Conservation (phyloP, 2,329 filamentous ascomycete genomes). For the Cadophora sp. region DNA sequence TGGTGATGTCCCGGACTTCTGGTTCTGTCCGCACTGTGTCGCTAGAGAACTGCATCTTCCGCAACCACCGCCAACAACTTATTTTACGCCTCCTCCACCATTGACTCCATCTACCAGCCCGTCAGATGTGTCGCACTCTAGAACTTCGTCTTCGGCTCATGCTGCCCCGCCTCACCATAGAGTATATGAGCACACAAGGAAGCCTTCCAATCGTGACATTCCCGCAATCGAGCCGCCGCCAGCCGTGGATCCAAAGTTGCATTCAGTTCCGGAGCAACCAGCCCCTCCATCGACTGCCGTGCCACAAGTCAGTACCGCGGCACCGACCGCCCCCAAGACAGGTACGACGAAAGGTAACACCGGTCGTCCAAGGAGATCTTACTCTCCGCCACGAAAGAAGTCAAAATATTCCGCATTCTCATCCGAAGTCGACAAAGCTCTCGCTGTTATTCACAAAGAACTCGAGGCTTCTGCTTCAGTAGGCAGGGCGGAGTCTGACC, state of each 20-base stretch:
- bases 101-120: slow-evolving; percentile 12
- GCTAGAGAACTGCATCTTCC: slow-evolving; percentile 30
- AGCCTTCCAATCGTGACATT: background rate
- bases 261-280: background rate
- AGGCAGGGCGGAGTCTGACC: slow-evolving; percentile 24
- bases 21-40: slow-evolving; percentile 37
- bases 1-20: slow-evolving; percentile 30
- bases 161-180: background rate
- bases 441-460: slow-evolving; percentile 32
- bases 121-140: background rate
- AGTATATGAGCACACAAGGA: background rate
- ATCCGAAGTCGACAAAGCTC: slow-evolving; percentile 34
- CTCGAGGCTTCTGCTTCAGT: slow-evolving; percentile 29
- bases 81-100: slow-evolving; percentile 19
- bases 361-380: slow-evolving; percentile 15
- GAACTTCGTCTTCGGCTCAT: background rate
- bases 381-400: slow-evolving; percentile 31
- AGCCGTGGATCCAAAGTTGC: background rate
- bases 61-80: slow-evolving; percentile 16
- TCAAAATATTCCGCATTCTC: slow-evolving; percentile 35
- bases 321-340: background rate
- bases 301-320: too few relatives aligned
- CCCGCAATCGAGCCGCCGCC: background rate
- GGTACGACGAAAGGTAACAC: slow-evolving; percentile 10
- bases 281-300: background rate